Base-by-base conservation (phyloP, 75 land plant species). In the Chamaecyparis obtusa region DNA sequence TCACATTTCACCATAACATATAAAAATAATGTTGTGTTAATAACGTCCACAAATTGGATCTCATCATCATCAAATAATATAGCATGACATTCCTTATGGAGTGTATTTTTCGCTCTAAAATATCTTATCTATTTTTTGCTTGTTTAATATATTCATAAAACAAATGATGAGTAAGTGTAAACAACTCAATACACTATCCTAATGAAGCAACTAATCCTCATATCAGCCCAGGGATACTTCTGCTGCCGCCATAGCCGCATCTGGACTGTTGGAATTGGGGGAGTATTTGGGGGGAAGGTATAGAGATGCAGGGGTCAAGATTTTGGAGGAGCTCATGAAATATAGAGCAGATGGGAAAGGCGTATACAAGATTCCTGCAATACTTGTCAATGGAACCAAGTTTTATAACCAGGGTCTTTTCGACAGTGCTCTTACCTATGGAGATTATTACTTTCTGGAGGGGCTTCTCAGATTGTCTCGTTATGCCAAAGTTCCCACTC, bases 361-460 rank as follows among this genome's bases (percentile, higher is more conserved):
- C 9, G 43, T 3, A 3, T 80, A 41, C 27, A 41, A 3, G n/a
- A 80, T 80, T 41, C 83, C 83, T 37, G 48, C 83, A 8, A 81
- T 81, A 5, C 30, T 81, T 9, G n/a, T 81, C 8, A 81, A 81
- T 3, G 83, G 83, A 37, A 81, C 83, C 48, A 3, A 21, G 30
- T 27, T 19, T 44, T 81, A 81, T 16, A 81, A 44, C 48, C 0
- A 44, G 21, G 1, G 21, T 9, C 37, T 32, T 72, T 72, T 72
- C 3, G 76, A 72, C 27, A 72, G 4, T 72, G 76, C 76, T 32
- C n/a, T 81, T 14, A 39, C 43, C 32, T 81, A 4, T 19, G 83
- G 48, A 9, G 83, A 81, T 24, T 81, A 81, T 9, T 81, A 81
- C 17, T 43, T 41, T 81, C 83, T 81, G 49, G 83, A 81, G 44